Evolutionary conservation across 1,284 basidiomycete species (phyloP), one percentile per base, ranked within the genome.

Genomic region (Malassezia slooffiae): DNA sequence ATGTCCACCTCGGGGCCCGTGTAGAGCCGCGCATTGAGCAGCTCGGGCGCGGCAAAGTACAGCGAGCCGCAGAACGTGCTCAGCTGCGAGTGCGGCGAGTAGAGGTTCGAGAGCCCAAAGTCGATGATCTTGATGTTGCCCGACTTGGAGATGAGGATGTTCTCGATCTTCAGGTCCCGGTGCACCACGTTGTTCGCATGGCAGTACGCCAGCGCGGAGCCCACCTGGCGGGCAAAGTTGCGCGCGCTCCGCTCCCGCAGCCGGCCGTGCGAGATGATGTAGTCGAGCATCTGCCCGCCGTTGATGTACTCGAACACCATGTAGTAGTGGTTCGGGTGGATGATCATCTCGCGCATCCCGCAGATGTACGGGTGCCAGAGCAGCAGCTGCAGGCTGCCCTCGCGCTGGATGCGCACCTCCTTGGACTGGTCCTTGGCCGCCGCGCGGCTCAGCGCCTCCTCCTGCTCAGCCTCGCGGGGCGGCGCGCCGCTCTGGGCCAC

Each of bases 91-190:
- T 74, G 70, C 2, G 93, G 91, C 55, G 91, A 82, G 70, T 82
- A 96, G n/a, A 97, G 76, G 70, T 97, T 99, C 21, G 89, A 95
- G 9, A 99, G 77, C 33, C 91, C 91, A 73, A 97, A 99, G 72
- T 97, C 91, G 71, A 97, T 97, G 53, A 97, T 96, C 76, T 97
- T 97, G 77, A 96, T 95, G 72, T 96, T 96, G 11, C 91, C 91
- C 1, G 86, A 87, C 58, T 93, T 89, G 2, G 89, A 95, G 60
- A 99, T 96, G 62, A 97, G 82, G 61, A 99, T 99, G 73, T 95
- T 97, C 72, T 99, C 89, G 65, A 97, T 97, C 76, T 97, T 99
- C 55, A 97, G 80, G 73, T 97, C 86, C 55, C 91, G 83, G 71
- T 97, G 93, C 4, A 97, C 90, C 60, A 97, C 88, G 60, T 82